Evolutionary conservation across 441 rosid species (phyloP), one percentile per base, ranked within the genome.

Genomic region (Manihot esculenta): DNA sequence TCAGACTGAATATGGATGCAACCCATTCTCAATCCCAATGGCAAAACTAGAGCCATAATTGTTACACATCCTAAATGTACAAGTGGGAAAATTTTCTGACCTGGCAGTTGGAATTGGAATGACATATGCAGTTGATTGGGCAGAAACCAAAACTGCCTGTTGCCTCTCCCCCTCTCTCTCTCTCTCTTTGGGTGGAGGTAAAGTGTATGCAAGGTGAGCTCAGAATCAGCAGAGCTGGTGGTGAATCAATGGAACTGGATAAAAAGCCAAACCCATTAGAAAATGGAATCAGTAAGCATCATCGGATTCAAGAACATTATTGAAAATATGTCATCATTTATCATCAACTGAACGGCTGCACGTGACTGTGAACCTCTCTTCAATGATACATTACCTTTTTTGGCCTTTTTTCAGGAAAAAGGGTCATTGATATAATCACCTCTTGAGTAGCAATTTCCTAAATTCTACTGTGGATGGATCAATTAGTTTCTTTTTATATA

Each of bases 281-380:
- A 56, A 68, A 24, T 17, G 64, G 64, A 68, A 68, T 68, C 62
- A 41, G 38, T 41, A 26, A n/a, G 42, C 72, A 57, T 68, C 55
- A 68, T 56, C 54, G 41, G 64, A 57, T 42, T 68, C 64, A 68
- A 44, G 8, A 68, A 68, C 41, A 56, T 56, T 26, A 68, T 55
- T 68, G 15, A 67, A 66, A 1, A 67, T 38, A 27, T n/a, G 18
- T 53, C 61, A 66, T 66, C 45, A 30, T 66, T 66, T 59, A 68
- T 42, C 71, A 23, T 68, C 71, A 7, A 56, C 55, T 44, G 42
- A 8, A 7, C 9, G 23, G 62, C 10, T 33, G 71, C 71, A 68
- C 71, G 71, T 68, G 62, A 41, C 15, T 38, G 9, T 55, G 47
- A n/a, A 60, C 2, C 42, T 48, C 56, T 18, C 24, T 24, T 20